phyloP scores from a whole-genome alignment of 176 grass and related monocot genomes.

The Puccinellia tenuiflora region DNA sequence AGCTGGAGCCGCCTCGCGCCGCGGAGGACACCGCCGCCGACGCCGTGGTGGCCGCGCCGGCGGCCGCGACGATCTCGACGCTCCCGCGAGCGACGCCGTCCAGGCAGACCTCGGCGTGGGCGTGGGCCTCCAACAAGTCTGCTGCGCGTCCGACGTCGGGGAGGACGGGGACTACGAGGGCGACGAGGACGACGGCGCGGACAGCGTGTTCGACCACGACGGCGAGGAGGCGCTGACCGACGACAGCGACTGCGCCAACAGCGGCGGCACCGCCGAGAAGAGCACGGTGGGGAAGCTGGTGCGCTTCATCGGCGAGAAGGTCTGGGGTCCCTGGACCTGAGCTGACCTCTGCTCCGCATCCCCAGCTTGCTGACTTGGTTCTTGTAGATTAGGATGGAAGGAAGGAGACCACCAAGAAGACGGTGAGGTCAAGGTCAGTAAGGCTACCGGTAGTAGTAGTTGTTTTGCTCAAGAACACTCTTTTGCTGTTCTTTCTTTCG shows the following conservation, averaged over 20 bases:
- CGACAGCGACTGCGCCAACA: slow-evolving; percentile 16
- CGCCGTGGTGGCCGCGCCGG: background rate
- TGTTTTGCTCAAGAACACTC: slow-evolving; percentile 28
- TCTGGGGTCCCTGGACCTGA: slow-evolving; percentile 63
- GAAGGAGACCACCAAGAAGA: slow-evolving; percentile 1
- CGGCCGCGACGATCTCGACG: background rate
- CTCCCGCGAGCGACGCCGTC: background rate
- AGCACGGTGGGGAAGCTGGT: slow-evolving; percentile 62
- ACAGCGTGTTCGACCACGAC: slow-evolving; percentile 23
- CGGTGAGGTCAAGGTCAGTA: slow-evolving; percentile 34
- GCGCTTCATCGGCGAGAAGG: slow-evolving; percentile 77
- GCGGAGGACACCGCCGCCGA: background rate
- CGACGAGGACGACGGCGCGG: slow-evolving; percentile 18
- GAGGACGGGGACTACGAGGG: slow-evolving; percentile 24
- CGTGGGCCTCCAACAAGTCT: background rate
- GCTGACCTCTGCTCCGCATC: background rate
- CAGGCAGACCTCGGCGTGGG: background rate
- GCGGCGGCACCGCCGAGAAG: slow-evolving; percentile 9
- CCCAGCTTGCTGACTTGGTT: background rate
- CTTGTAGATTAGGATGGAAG: slow-evolving; percentile 38
- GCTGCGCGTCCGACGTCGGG: background rate
- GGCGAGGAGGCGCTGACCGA: background rate
- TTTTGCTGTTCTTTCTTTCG: slow-evolving; percentile 3
- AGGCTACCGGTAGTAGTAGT: background rate
- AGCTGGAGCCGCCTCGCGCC: background rate